Evolutionary conservation across 345 rosid genomes (phyloP), one percentile per base, ranked within the genome.

Genomic region (Syzygium aqueum): DNA sequence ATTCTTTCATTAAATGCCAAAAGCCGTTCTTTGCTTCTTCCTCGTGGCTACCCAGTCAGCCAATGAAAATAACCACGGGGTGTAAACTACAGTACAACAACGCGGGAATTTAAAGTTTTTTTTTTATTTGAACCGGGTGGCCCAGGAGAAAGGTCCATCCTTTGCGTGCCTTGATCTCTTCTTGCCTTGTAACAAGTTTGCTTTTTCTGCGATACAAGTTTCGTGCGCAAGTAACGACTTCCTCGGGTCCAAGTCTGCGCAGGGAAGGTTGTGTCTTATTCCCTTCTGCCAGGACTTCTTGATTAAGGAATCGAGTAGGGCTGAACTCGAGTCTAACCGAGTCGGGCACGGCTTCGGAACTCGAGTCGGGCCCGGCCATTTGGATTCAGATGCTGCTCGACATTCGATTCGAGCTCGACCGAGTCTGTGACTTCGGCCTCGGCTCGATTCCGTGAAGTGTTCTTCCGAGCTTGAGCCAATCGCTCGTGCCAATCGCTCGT

Each of bases 361-460:
- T 63, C 5, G 5, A 63, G 77, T 7, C 21, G 16, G 13, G 16
- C 16, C 73, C 37, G 0, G 28, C 73, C 4, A 1, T 61, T 28
- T 61, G 28, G 37, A 63, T 37, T 63, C 5, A 2, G 11, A 28
- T 14, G 77, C 21, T 28, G 5, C 37, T 63, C 10, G 1, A 63
- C 7, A n/a, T 63, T 63, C 19, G 0, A 63, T 28, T 14, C 28
- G 77, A 13, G 37, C 5, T 0, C 4, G 0, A 63, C 37, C 2
- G 8, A 63, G 11, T n/a, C 3, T 14, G 2, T 7, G 10, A 30
- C 77, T 63, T 28, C 0, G 3, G 3, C 19, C 40, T 63, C 2
- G 7, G 30, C 37, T 15, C 77, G 2, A 8, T 28, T 63, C 0
- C 0, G 0, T 7, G 2, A n/a, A 63, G 17, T n/a, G 73, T 63